Evolutionary conservation across 2,329 filamentous ascomycete genomes (phyloP).

Genomic region (Penicillium corylophilum): DNA sequence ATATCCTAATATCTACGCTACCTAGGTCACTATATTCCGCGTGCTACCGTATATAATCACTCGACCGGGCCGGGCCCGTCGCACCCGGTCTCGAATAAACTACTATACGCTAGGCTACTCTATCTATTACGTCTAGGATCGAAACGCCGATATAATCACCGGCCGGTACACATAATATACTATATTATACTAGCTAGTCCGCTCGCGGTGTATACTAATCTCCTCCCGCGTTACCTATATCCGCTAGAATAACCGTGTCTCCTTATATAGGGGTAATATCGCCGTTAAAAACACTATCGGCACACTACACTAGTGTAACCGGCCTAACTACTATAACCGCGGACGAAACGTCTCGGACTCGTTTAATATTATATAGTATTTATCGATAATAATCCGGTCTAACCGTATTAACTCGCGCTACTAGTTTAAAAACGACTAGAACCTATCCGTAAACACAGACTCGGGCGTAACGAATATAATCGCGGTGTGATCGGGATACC

Average conservation of each 20-base stretch:
- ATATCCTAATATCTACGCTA: neutral
- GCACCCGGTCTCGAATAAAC: neutral
- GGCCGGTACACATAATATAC: constrained; percentile 6
- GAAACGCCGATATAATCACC: neutral
- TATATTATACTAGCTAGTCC: constrained; percentile 2
- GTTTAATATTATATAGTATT: constrained; percentile 13
- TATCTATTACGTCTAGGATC: neutral
- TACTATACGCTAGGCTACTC: neutral
- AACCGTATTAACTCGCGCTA: neutral
- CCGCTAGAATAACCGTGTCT: neutral
- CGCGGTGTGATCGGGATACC: neutral
- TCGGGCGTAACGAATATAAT: constrained; percentile 13
- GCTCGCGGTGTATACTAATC: neutral
- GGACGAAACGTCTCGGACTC: neutral
- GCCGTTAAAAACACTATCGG: constrained; percentile 14
- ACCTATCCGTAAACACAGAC: neutral
- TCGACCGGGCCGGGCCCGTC: neutral
- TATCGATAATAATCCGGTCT: constrained; percentile 5
- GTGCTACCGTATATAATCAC: neutral
- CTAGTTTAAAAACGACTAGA: constrained; percentile 6
- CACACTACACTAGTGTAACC: neutral
- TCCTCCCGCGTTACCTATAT: neutral
- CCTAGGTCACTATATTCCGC: neutral
- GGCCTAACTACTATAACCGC: constrained; percentile 1
- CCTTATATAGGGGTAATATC: constrained; percentile 7